These are phyloP conservation scores for Hortaea sp. DNA, from an alignment of 2,329 filamentous ascomycete species.

Conservation along the genomic window DNA sequence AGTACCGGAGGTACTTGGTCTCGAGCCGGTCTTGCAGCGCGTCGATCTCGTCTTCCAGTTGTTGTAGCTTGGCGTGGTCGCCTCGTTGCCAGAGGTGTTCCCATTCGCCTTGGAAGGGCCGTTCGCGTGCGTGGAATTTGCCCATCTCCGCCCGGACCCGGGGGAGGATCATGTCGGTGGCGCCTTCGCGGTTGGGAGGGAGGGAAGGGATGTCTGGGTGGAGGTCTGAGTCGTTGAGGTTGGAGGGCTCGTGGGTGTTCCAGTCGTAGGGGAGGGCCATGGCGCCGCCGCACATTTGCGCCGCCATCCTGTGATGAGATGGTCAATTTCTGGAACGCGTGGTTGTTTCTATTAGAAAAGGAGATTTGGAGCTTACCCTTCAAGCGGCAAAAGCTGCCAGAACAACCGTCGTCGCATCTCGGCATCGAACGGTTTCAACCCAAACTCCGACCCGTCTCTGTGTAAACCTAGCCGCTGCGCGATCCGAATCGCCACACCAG, in stretches of 20 bases:
- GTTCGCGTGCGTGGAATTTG: constrained; percentile 26
- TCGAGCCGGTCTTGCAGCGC: constrained; percentile 35
- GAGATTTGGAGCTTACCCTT: constrained; percentile 28
- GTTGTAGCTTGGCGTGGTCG: constrained; percentile 6
- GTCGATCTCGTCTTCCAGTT: constrained; percentile 21
- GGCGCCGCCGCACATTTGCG: constrained; percentile 21
- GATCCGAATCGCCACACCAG: constrained; percentile 51
- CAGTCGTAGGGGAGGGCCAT: constrained; percentile 19
- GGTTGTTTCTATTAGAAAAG: background rate
- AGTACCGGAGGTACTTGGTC: constrained; percentile 35
- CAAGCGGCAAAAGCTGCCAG: constrained; percentile 54
- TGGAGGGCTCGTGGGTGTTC: constrained; percentile 24
- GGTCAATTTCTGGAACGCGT: background rate
- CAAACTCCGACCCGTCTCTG: constrained; percentile 44
- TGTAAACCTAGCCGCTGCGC: constrained; percentile 53
- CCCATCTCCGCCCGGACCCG: constrained; percentile 34
- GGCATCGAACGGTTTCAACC: constrained; percentile 44
- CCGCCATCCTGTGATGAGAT: constrained; percentile 8
- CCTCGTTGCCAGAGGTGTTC: constrained; percentile 10
- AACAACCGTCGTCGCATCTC: constrained; percentile 53
- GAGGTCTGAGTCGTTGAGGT: constrained; percentile 28
- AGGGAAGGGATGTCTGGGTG: constrained; percentile 35
- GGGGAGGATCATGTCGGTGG: constrained; percentile 45
- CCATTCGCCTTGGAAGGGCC: constrained; percentile 12
- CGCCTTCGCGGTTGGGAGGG: constrained; percentile 39